Conservation (phyloP, 257 asterid genomes). For the Nicotiana obtusifolia region DNA sequence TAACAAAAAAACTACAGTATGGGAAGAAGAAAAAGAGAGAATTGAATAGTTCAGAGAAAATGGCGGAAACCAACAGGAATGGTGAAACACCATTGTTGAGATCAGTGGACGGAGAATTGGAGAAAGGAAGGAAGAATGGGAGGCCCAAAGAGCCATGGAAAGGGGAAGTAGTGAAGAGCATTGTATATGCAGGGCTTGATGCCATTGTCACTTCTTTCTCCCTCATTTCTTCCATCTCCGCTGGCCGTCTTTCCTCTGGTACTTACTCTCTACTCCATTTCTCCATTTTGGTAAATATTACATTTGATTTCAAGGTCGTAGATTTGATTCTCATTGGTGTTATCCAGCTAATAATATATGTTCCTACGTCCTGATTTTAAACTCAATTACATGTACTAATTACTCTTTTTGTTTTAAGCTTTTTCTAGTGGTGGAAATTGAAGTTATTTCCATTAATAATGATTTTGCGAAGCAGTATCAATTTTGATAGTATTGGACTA, state of each 20-base stretch:
- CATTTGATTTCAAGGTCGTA: neutral
- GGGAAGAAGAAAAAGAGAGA: neutral
- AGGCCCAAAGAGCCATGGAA: slow-evolving; percentile 76
- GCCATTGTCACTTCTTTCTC: slow-evolving; percentile 64
- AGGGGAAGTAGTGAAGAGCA: slow-evolving; percentile 60
- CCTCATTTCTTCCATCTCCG: slow-evolving; percentile 77
- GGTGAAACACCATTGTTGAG: slow-evolving; percentile 20
- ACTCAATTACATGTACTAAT: neutral
- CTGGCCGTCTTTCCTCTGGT: slow-evolving; percentile 76
- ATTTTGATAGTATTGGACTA: neutral
- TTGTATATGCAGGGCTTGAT: slow-evolving; percentile 64
- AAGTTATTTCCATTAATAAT: neutral
- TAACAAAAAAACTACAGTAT: neutral
- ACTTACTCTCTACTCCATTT: neutral
- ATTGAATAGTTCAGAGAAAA: slow-evolving; percentile 6
- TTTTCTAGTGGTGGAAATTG: neutral
- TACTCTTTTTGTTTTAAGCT: neutral
- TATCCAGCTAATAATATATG: neutral
- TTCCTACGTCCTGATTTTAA: neutral
- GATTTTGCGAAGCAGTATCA: neutral
- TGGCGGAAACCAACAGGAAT: slow-evolving; percentile 22
- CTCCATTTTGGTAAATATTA: too few species aligned
- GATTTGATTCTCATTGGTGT: too few species aligned
- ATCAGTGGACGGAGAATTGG: slow-evolving; percentile 5
- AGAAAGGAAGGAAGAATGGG: slow-evolving; percentile 10